Evolutionary conservation across 2,329 filamentous ascomycete genomes (phyloP), one percentile per base, ranked within the genome.

Genomic region (Diplocarpon rosae): DNA sequence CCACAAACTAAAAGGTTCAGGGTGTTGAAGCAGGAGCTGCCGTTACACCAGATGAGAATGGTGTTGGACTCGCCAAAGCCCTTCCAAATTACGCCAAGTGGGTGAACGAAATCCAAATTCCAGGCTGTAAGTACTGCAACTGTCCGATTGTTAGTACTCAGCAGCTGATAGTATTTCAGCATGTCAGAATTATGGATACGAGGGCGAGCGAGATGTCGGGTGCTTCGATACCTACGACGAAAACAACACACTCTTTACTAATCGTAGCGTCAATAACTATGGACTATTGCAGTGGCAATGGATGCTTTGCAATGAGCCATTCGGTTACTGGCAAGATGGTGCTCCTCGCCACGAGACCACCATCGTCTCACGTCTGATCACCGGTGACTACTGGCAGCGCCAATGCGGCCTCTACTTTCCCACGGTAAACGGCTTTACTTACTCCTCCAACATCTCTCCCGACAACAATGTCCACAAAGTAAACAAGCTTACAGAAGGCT

Each of bases 291-390:
- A 76, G 49, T 81, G 75, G 75, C 58, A 65, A 7, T 81, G 76
- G 76, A 68, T 48, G 46, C 65, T 69, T 1, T 80, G 78, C 65
- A 80, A 80, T 56, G 73, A 80, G 57, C 75, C 76, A n/a, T 70
- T 75, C 46, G 70, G 64, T 44, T 75, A 69, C 59, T 78, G 70
- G 68, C 72, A 76, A 57, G 68, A 69, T 48, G 71, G 70, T 15
- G 72, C 73, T 6, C 74, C 75, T 0, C 37, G 55, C 3, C 60
- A 56, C 43, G 59, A 54, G 0, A 61, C 68, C 2, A 66, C 64
- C n/a, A 65, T 79, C 35, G 69, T 75, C 42, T 75, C 72, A 13
- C 68, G 72, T 17, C 62, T 75, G 7, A 65, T 73, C 37, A 67
- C 57, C 10, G 59, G 66, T 2, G 64, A 67, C 0, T 80, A 79